Percentiles rank a stretch among this genome's conserved stretches.
These are phyloP conservation scores for Yamadazyma siamensis DNA, from an alignment of 1,139 yeast species.

Conservation along the genomic window DNA sequence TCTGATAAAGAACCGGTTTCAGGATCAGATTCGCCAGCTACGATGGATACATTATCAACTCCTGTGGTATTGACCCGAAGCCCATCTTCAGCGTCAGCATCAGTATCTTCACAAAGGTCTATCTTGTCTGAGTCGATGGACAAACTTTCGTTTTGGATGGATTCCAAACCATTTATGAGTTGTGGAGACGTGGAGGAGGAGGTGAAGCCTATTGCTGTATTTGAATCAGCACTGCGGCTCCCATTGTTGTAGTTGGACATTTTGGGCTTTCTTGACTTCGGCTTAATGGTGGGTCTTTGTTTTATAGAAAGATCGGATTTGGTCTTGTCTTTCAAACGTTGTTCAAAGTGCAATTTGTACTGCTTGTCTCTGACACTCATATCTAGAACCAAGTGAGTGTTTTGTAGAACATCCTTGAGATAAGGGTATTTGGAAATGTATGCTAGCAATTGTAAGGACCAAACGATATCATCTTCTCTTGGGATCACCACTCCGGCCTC, in stretches of 20 bases:
- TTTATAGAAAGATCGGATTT: conserved; percentile 29
- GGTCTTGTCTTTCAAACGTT: conserved; percentile 33
- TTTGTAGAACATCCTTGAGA: conserved; percentile 69
- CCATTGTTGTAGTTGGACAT: conserved; percentile 5
- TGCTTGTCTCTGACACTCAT: conserved; percentile 51
- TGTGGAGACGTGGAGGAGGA: conserved; percentile 44
- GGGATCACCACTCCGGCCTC: conserved; percentile 77
- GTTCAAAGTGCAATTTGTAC: conserved; percentile 35
- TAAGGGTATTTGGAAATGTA: conserved; percentile 89
- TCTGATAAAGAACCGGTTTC: conserved; percentile 17
- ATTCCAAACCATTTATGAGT: conserved; percentile 33
- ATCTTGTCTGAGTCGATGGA: conserved; percentile 21
- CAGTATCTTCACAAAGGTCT: conserved; percentile 28
- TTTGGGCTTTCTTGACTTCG: conserved; percentile 30
- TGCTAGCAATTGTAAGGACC: conserved; percentile 90
- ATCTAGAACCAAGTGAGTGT: conserved; percentile 59
- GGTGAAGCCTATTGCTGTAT: conserved; percentile 20
- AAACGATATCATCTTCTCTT: conserved; percentile 86
- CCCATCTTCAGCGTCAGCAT: conserved; percentile 21
- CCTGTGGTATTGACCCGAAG: conserved; percentile 21
- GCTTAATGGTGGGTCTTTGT: conserved; percentile 34
- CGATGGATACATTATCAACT: conserved; percentile 17
- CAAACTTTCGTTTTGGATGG: conserved; percentile 17
- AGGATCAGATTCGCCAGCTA: conserved; percentile 17
- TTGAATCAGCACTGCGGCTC: conserved; percentile 1